Percentiles rank a stretch among this genome's conserved stretches.
phyloP scores from a whole-genome alignment of 2,329 filamentous ascomycete species.

The Orbilia blumenaviensis region DNA sequence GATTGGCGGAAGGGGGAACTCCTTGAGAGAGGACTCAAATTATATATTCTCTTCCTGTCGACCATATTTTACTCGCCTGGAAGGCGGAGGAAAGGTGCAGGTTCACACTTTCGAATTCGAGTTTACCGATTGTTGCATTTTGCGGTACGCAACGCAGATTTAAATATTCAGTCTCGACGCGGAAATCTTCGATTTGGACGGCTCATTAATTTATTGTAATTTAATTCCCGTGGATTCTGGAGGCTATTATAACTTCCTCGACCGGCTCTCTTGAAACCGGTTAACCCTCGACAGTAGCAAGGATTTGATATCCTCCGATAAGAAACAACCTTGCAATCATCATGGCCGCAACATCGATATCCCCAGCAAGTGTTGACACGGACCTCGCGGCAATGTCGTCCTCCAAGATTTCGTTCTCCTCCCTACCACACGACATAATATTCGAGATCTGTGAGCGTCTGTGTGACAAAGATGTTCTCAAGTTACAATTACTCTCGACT shows the following conservation, averaged over 20 bases:
- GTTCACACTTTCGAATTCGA: neutral
- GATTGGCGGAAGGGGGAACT: neutral
- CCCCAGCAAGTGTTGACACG: neutral
- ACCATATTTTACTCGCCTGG: neutral
- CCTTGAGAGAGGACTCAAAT: neutral
- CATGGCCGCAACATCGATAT: neutral
- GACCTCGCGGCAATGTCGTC: neutral
- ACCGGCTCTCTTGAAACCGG: neutral
- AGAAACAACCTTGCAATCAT: neutral
- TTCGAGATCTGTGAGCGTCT: constrained; percentile 38
- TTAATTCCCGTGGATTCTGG: neutral
- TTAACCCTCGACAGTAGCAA: neutral
- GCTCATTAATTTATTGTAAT: too few relatives aligned
- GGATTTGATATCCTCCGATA: neutral
- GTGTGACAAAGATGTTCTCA: constrained; percentile 29
- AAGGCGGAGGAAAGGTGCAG: constrained; percentile 8
- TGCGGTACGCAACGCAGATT: neutral
- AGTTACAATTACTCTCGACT: constrained; percentile 21
- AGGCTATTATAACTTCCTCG: neutral
- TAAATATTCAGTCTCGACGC: neutral
- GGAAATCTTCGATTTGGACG: neutral
- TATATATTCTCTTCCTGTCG: constrained; percentile 1
- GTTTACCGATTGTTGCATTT: constrained; percentile 11
- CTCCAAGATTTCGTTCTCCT: neutral
- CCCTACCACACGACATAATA: constrained; percentile 28